Evolutionary conservation across 2,329 filamentous ascomycete genomes (phyloP).

Genomic region (Fragosphaeria purpurea): DNA sequence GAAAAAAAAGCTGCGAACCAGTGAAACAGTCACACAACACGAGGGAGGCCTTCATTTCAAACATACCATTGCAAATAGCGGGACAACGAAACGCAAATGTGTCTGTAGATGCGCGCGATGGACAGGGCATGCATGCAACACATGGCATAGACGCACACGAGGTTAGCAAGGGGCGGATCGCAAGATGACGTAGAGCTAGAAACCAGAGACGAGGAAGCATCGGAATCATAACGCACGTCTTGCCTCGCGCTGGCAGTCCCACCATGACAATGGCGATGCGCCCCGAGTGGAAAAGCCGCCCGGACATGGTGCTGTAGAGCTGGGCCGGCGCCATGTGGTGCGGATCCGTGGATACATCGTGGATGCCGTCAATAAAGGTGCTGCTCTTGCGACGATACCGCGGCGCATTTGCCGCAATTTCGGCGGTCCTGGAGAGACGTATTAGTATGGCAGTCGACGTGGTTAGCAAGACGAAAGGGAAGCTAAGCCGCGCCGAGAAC

Average conservation of each 20-base stretch:
- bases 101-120: slow-evolving; percentile 37
- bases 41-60: neutral
- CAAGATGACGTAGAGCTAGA: too few species aligned
- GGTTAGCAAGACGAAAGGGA: too few species aligned
- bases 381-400: slow-evolving; percentile 87
- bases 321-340: slow-evolving; percentile 80
- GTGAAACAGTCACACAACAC: neutral
- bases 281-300: slow-evolving; percentile 90
- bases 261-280: slow-evolving; percentile 97
- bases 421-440: slow-evolving; percentile 58
- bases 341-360: slow-evolving; percentile 74
- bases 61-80: slow-evolving; percentile 79
- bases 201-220: too few species aligned
- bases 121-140: too few species aligned
- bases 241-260: slow-evolving; percentile 85
- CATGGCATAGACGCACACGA: neutral
- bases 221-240: slow-evolving; percentile 53
- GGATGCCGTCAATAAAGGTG: slow-evolving; percentile 93
- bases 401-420: slow-evolving; percentile 83
- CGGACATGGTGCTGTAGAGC: slow-evolving; percentile 96
- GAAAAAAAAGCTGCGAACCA: neutral
- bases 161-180: neutral
- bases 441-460: slow-evolving; percentile 15
- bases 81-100: slow-evolving; percentile 90
- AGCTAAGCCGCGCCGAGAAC: too few species aligned